A percentile compares a stretch with the other conserved stretches of the same genome.
Evolutionary conservation across 768 basidiomycete species (phyloP).

Genomic region (Steccherinum ochraceum): DNA sequence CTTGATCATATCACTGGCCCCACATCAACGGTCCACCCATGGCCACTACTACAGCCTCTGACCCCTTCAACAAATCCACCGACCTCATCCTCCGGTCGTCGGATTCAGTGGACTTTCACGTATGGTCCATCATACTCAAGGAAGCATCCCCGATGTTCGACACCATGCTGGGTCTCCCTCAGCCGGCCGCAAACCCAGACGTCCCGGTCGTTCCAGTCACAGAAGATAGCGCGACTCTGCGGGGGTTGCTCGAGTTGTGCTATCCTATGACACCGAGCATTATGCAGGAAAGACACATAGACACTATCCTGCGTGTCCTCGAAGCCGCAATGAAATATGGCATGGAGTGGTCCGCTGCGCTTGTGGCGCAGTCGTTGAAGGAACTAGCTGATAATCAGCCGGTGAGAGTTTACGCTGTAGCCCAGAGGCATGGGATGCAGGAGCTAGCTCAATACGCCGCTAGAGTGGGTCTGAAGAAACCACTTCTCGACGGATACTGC

Average conservation of each 20-base stretch:
- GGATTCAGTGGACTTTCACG: constrained; percentile 18
- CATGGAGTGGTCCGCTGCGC: not conserved
- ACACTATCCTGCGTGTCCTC: not conserved
- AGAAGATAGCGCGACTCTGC: not conserved
- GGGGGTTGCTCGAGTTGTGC: not conserved
- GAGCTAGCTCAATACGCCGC: not conserved
- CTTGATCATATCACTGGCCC: not conserved
- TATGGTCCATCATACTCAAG: constrained; percentile 18
- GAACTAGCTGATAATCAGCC: not conserved
- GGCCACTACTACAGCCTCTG: not conserved
- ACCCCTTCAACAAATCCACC: not conserved
- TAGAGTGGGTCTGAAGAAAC: not conserved
- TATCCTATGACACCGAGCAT: not conserved
- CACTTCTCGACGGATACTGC: not conserved
- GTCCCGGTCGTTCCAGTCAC: not conserved
- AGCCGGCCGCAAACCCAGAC: not conserved
- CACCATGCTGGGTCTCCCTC: constrained; percentile 14
- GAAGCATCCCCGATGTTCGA: constrained; percentile 20
- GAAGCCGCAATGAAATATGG: not conserved
- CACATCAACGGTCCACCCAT: not conserved
- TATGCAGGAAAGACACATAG: not conserved
- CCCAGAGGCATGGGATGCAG: not conserved
- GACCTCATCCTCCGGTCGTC: constrained; percentile 20
- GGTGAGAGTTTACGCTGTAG: not conserved
- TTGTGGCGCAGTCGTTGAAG: not conserved